Base-by-base conservation (phyloP, 805 yeast species). In the Blastobotrys peoriensis region DNA sequence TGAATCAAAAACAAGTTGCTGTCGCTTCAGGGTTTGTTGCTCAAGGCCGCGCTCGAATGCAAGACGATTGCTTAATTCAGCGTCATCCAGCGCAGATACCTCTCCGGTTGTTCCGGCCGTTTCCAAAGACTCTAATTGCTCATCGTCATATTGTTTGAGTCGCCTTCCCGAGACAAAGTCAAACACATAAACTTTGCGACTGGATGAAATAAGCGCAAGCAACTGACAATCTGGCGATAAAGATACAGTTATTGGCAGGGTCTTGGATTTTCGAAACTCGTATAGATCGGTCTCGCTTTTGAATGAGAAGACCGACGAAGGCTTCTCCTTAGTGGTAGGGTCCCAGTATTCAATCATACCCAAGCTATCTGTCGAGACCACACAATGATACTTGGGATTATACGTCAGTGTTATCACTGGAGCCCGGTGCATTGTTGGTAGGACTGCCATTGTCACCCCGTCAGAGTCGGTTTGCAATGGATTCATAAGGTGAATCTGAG, bases 241-340 rank as follows among this genome's bases (percentile, higher is more conserved):
- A 13, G 47, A 36, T 4, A 66, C 33, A 2, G 50, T 27, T 4
- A 52, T 33, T 2, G 63, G 61, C 1, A 45, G 36, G 1, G 63
- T 46, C 45, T 67, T 68, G 18, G 48, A 38, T 45, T 68, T 69
- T 17, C 67, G 50, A 38, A 69, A 51, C 15, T 63, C 65, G 46
- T 66, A 62, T 15, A 66, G 50, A 47, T 69, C 68, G 0, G 76
- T 72, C 35, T 62, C 55, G 25, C 70, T 59, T 49, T 72, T 71
- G 48, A 55, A 51, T 30, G 60, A 58, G 54, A 68, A 72, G 17
- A 53, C 53, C 23, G 41, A 44, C 21, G 37, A 40, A 2, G 65
- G 65, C 35, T 49, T 46, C 18, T 49, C 15, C 54, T 44, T 13
- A 13, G 41, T 15, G 5, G 41, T 46, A 2, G 62, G 58, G 5